Percentiles rank a stretch among this genome's conserved stretches.
phyloP scores from a whole-genome alignment of 2,329 filamentous ascomycete genomes.

The Diaporthe velutina region DNA sequence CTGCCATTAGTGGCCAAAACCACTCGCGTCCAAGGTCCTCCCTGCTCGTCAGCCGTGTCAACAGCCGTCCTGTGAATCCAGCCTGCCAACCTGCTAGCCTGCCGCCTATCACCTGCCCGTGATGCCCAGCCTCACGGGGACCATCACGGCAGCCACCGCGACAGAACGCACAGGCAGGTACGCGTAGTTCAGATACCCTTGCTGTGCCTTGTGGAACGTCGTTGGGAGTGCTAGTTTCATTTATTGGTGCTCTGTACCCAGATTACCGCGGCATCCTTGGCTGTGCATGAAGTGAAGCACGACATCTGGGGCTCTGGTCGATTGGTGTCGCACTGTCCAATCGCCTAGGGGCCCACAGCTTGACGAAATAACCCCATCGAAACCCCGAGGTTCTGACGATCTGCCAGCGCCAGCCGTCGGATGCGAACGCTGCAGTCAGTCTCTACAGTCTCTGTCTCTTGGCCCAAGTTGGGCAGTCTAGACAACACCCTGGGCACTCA shows the following conservation, averaged over 20 bases:
- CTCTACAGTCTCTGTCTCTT: not conserved
- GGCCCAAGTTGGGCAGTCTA: not conserved
- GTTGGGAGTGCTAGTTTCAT: not conserved
- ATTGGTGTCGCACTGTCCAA: constrained; percentile 2
- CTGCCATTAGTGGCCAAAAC: constrained; percentile 36
- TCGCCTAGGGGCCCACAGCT: constrained; percentile 5
- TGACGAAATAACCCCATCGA: constrained; percentile 23
- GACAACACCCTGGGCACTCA: not conserved
- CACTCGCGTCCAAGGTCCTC: constrained; percentile 30
- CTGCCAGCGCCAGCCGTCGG: constrained; percentile 10
- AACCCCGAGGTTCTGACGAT: constrained; percentile 18
- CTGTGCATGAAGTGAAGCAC: constrained; percentile 21
- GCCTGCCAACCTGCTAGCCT: not conserved
- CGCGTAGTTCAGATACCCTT: not conserved
- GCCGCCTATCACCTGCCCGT: too few species aligned
- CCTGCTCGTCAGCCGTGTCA: constrained; percentile 31
- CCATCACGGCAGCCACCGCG: not conserved
- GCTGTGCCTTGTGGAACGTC: not conserved
- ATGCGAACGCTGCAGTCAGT: constrained; percentile 1
- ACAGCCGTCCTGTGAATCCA: not conserved
- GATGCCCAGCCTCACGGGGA: not conserved
- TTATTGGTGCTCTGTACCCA: not conserved
- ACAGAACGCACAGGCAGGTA: not conserved
- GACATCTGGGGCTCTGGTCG: not conserved
- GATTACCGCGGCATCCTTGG: not conserved